phyloP scores from a whole-genome alignment of 139 green algal species.

The Edaphochlamys debaryana region DNA sequence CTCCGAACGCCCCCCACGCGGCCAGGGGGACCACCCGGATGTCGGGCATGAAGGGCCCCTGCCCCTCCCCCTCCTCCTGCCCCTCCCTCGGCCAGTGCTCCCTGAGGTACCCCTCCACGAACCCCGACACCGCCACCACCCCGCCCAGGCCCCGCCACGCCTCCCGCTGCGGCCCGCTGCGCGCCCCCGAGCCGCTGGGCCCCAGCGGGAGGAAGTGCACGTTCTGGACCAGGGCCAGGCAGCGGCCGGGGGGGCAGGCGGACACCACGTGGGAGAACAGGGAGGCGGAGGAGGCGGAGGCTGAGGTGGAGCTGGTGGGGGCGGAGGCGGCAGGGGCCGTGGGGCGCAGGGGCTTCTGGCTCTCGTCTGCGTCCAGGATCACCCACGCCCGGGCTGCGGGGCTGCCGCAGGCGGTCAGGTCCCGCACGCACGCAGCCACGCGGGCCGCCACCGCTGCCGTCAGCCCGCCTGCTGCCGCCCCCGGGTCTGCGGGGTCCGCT shows the following conservation, averaged over 20 bases:
- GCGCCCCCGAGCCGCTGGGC: constrained; percentile 36
- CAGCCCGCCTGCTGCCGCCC: too few species aligned
- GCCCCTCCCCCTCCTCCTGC: not conserved
- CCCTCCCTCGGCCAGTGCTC: constrained; percentile 11
- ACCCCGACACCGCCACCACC: constrained; percentile 50
- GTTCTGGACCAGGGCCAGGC: constrained; percentile 62
- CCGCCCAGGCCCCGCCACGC: constrained; percentile 43
- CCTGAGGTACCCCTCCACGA: constrained; percentile 50
- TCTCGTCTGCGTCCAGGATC: constrained; percentile 55
- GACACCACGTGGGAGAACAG: constrained; percentile 18
- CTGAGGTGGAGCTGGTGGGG: not conserved
- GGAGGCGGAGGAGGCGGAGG: not conserved
- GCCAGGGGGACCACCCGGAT: constrained; percentile 43
- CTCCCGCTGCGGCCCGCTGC: constrained; percentile 24
- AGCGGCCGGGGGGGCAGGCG: not conserved
- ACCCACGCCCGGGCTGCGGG: constrained; percentile 30
- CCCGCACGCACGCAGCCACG: not conserved
- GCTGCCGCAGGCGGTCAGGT: not conserved
- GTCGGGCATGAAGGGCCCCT: not conserved
- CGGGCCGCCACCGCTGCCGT: not conserved
- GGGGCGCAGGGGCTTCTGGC: constrained; percentile 14
- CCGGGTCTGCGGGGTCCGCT: too few species aligned
- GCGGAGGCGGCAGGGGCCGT: not conserved
- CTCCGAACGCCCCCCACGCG: constrained; percentile 54
- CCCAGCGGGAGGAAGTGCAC: constrained; percentile 67